Evolutionary conservation across 2,329 filamentous ascomycete genomes (phyloP).

Genomic region (Aspergillus felis): DNA sequence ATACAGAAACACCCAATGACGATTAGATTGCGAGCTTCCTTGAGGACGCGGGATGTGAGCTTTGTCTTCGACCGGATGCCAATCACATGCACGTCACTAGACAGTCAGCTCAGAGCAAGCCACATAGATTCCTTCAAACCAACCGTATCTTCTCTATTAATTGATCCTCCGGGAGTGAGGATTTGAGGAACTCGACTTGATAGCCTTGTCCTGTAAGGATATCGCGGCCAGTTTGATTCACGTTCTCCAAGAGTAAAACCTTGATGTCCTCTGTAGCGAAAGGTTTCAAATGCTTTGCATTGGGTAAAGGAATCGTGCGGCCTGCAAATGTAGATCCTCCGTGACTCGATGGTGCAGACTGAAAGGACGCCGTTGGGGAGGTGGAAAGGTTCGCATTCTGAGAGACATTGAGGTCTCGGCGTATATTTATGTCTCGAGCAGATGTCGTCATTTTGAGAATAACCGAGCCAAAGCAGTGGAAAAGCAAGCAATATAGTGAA

Average conservation of each 20-base stretch:
- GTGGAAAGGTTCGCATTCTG: conserved; percentile 66
- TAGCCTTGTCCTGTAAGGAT: conserved; percentile 85
- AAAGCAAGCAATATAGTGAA: conserved; percentile 4
- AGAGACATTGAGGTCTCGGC: conserved; percentile 44
- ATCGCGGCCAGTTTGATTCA: conserved; percentile 83
- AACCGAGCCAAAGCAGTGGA: not conserved
- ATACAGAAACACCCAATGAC: conserved; percentile 99
- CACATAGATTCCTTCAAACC: not conserved
- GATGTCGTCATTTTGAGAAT: conserved; percentile 19
- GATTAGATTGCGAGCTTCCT: conserved; percentile 87
- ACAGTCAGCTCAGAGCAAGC: conserved; percentile 11
- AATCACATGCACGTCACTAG: conserved; percentile 89
- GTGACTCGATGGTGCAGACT: conserved; percentile 67
- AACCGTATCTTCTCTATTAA: conserved; percentile 97
- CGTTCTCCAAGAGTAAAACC: conserved; percentile 91
- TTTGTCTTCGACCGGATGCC: conserved; percentile 98
- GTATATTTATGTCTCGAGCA: conserved; percentile 34
- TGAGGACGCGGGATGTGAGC: conserved; percentile 77
- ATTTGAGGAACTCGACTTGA: conserved; percentile 89
- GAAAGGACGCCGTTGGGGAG: conserved; percentile 71
- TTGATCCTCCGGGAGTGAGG: conserved; percentile 83
- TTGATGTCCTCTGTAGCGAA: conserved; percentile 96
- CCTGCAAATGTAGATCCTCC: conserved; percentile 43
- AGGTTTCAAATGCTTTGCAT: conserved; percentile 78
- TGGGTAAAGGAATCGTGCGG: conserved; percentile 42